Percentiles rank a stretch among this genome's conserved stretches.
Evolutionary conservation across 129 eudicot genomes (phyloP).

Genomic region (Chrysanthemum makinoi): DNA sequence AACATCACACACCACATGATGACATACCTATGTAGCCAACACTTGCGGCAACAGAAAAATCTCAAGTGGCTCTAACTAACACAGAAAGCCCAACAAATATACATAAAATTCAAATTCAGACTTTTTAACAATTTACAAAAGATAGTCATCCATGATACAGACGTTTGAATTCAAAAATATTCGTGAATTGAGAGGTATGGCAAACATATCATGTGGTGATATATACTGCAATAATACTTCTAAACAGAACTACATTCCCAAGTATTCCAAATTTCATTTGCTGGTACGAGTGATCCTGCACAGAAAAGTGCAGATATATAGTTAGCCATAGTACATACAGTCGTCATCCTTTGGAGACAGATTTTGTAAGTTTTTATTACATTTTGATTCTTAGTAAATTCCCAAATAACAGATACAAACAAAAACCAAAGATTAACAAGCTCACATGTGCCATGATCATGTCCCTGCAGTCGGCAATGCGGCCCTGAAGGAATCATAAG

Average conservation of each 20-base stretch:
- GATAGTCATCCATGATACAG: not conserved
- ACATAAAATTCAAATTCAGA: too few species aligned
- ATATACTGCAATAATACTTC: not conserved
- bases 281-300: not conserved
- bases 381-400: not conserved
- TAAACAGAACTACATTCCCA: not conserved
- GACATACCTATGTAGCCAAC: too few species aligned
- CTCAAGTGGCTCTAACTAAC: too few species aligned
- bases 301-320: too few species aligned
- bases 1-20: too few species aligned
- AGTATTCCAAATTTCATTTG: not conserved
- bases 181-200: not conserved
- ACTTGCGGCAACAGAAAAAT: too few species aligned
- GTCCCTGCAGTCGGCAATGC: slow-evolving; percentile 78
- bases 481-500: slow-evolving; percentile 93
- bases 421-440: not conserved
- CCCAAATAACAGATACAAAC: not conserved
- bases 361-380: not conserved
- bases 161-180: not conserved
- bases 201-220: not conserved
- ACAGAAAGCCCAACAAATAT: too few species aligned
- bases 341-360: not conserved
- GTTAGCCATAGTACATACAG: too few species aligned
- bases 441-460: not conserved
- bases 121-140: too few species aligned